Evolutionary conservation across 1,284 basidiomycete species (phyloP).

Genomic region (Ganoderma boninense): DNA sequence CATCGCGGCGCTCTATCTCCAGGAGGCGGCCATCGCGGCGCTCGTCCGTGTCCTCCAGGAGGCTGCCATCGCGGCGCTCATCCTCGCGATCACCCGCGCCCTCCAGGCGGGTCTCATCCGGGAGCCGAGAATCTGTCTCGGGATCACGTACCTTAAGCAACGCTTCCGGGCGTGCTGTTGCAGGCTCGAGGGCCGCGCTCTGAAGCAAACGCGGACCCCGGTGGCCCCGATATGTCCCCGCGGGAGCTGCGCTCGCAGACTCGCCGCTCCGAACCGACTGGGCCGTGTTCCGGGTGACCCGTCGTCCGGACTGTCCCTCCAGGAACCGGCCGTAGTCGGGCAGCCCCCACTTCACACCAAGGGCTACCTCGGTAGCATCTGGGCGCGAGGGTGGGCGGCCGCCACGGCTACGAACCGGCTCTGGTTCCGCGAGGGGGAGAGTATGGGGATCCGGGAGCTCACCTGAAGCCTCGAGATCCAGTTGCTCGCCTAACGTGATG

Average conservation of each 20-base stretch:
- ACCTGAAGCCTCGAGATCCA: neutral
- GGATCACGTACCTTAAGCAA: neutral
- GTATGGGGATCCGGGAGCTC: neutral
- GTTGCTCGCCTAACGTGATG: neutral
- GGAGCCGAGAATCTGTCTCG: neutral
- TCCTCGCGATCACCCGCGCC: neutral
- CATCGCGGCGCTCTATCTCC: neutral
- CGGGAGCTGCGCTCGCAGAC: neutral
- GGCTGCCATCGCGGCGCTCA: neutral
- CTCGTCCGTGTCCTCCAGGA: neutral
- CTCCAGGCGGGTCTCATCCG: neutral
- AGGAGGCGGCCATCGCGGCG: slow-evolving; percentile 1
- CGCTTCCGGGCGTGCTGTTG: neutral
- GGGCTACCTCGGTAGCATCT: neutral
- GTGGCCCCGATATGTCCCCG: neutral
- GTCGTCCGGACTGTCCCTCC: neutral
- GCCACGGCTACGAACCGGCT: neutral
- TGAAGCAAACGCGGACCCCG: neutral
- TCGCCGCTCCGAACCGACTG: neutral
- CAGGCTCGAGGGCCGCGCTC: neutral
- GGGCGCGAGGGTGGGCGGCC: neutral
- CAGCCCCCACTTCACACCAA: neutral
- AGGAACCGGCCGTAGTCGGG: neutral
- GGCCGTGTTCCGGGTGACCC: neutral
- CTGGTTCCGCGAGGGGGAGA: neutral